These are phyloP conservation scores for Platismatia glauca DNA, from an alignment of 495 filamentous ascomycete genomes.

Conservation along the genomic window DNA sequence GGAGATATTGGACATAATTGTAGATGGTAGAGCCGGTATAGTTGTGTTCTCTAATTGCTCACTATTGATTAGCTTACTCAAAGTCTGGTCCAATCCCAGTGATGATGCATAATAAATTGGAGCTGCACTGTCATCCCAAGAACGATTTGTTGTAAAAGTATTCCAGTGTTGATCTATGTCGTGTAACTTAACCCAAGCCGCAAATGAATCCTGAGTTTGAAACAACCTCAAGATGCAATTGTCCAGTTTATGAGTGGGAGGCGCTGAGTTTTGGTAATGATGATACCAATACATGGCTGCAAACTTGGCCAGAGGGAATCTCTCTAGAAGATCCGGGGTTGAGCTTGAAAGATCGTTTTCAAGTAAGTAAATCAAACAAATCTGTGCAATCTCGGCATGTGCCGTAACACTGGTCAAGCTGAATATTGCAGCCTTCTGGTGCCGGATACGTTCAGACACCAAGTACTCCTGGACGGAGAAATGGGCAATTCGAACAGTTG, in stretches of 20 bases:
- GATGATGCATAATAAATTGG: no score
- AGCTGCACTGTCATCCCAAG: no score
- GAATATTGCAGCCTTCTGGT: conserved; percentile 24
- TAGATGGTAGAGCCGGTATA: no score
- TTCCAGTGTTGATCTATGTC: conserved; percentile 8
- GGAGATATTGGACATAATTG: no score
- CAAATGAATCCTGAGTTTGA: conserved; percentile 13
- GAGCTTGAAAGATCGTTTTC: conserved; percentile 23
- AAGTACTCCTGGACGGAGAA: conserved; percentile 38
- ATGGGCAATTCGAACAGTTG: conserved; percentile 30
- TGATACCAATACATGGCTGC: conserved; percentile 28
- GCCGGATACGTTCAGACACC: conserved; percentile 28
- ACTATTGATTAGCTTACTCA: no score
- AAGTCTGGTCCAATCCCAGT: no score
- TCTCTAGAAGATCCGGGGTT: conserved; percentile 10
- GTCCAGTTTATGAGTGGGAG: not conserved
- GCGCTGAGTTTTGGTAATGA: conserved; percentile 17
- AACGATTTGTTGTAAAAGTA: no score
- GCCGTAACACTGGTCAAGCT: conserved; percentile 21
- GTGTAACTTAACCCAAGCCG: conserved; percentile 19
- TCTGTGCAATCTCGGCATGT: conserved; percentile 27
- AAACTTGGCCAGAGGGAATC: conserved; percentile 26
- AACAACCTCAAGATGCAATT: conserved; percentile 17
- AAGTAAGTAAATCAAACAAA: conserved; percentile 32
- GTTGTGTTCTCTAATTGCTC: no score